Base-by-base conservation (phyloP, 192 early-diverging fungal genomes). In the Piromyces sp. region DNA sequence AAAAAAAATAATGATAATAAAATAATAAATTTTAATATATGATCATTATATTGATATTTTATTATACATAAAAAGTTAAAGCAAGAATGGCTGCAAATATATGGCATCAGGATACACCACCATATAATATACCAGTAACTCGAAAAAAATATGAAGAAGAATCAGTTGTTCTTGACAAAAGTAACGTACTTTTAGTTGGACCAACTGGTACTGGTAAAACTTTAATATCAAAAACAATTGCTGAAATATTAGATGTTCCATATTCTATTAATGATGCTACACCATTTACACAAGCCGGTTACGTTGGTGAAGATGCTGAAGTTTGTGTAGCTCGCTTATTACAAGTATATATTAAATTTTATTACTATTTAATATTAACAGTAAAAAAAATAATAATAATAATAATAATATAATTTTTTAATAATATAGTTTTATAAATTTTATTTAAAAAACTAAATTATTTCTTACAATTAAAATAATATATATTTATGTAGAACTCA, bases 271-370 rank as follows among this genome's bases (percentile, higher is more conserved):
- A 94, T 29, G 95, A 96, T 86, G 95, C 95, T 1, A 95, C 94
- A 4, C 94, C 95, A n/a, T 91, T 96, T 83, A 96, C 95, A 19
- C 94, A 95, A 83, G 92, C 95, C 26, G 95, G 95, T 11, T 96
- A 96, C 84, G 95, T 95, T 13, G 95, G 95, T 51, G 95, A 96
- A 82, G 95, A 96, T 85, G 95, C 95, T 26, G 95, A 96, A 83
- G 85, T 93, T 29, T 94, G 95, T 30, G 94, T 96, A 81, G 92
- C 93, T 80, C 87, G 95, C 29, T 85, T 96, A 68, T 84, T 96
- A 80, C 95, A 96, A 86, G 91, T 88, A 84, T 80, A 38, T 22
- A 12, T 30, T 33, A 33, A 33, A 33, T 33, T 33, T 33, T 33
- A 33, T 33, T 33, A 33, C 31, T 33, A 33, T n/a, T n/a, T n/a